phyloP scores from a whole-genome alignment of 78 protist species.

The Dictyostelium citrinum region DNA sequence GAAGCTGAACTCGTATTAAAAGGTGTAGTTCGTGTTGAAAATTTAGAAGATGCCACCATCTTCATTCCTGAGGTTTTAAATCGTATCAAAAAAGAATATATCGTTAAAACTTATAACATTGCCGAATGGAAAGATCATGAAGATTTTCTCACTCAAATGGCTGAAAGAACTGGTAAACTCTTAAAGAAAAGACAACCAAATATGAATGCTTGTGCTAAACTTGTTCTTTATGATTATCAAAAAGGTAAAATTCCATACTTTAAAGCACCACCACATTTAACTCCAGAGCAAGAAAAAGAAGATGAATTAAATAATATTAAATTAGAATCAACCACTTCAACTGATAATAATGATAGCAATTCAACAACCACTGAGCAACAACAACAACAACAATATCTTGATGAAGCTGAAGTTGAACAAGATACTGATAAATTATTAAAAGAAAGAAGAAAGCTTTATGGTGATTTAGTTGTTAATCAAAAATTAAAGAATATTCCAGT shows the following conservation, averaged over 20 bases:
- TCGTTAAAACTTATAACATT: conserved; percentile 88
- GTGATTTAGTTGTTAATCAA: conserved; percentile 51
- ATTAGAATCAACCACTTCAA: not conserved
- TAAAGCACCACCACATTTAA: conserved; percentile 83
- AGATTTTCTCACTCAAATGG: conserved; percentile 91
- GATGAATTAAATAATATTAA: not conserved
- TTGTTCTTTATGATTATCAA: conserved; percentile 94
- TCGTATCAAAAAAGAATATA: conserved; percentile 89
- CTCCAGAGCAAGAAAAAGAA: conserved; percentile 5
- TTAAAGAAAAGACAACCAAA: conserved; percentile 94
- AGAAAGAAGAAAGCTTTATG: conserved; percentile 30
- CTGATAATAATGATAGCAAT: not conserved
- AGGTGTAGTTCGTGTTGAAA: conserved; percentile 95
- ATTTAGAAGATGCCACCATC: conserved; percentile 86
- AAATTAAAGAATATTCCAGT: conserved; percentile 42
- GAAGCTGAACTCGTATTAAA: conserved; percentile 92
- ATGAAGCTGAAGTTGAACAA: not conserved
- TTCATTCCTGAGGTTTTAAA: conserved; percentile 84
- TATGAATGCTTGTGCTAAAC: conserved; percentile 87
- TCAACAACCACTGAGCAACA: not conserved
- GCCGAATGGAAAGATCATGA: conserved; percentile 82
- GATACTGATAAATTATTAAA: not conserved
- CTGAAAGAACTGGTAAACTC: conserved; percentile 71
- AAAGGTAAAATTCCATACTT: conserved; percentile 97
- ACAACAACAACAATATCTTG: not conserved